These are phyloP conservation scores for Zasmidium cellare DNA, from an alignment of 2,329 filamentous ascomycete genomes.

Conservation along the genomic window DNA sequence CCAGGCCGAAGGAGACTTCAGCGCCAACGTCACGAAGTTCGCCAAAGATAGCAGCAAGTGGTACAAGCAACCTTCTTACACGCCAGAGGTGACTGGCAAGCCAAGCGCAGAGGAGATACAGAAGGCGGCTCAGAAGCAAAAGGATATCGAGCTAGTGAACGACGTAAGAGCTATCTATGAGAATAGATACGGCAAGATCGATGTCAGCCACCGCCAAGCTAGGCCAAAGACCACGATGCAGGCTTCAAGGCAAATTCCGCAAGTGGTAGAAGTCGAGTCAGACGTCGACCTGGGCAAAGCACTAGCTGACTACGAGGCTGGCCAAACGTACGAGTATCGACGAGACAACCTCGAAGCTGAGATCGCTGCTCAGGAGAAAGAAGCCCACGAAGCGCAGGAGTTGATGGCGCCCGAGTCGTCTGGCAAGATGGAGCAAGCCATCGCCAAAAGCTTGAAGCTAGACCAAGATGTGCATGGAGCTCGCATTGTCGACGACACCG, in stretches of 20 bases:
- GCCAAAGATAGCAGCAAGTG: constrained; percentile 34
- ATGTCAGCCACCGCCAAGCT: constrained; percentile 28
- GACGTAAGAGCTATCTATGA: constrained; percentile 47
- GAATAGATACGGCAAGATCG: constrained; percentile 42
- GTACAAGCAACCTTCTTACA: constrained; percentile 36
- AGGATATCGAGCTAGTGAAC: constrained; percentile 36
- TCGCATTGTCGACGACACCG: constrained; percentile 12
- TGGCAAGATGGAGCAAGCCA: constrained; percentile 5
- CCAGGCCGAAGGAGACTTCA: constrained; percentile 41
- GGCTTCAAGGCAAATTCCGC: constrained; percentile 4
- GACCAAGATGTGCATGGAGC: constrained; percentile 17
- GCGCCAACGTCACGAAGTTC: constrained; percentile 37
- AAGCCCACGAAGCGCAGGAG: constrained; percentile 19
- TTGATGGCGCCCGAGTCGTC: constrained; percentile 10
- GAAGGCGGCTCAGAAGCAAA: constrained; percentile 27
- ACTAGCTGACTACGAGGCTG: constrained; percentile 28
- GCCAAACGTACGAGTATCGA: constrained; percentile 19
- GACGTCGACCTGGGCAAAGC: constrained; percentile 25
- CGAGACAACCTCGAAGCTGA: constrained; percentile 25
- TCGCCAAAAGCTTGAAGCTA: constrained; percentile 3
- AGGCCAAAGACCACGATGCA: not conserved
- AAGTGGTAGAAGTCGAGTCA: constrained; percentile 23
- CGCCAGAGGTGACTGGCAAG: constrained; percentile 1
- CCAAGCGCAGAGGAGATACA: constrained; percentile 8
- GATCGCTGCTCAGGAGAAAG: constrained; percentile 24